Conservation (phyloP, 805 yeast species). For the Yamadazyma insecticola region DNA sequence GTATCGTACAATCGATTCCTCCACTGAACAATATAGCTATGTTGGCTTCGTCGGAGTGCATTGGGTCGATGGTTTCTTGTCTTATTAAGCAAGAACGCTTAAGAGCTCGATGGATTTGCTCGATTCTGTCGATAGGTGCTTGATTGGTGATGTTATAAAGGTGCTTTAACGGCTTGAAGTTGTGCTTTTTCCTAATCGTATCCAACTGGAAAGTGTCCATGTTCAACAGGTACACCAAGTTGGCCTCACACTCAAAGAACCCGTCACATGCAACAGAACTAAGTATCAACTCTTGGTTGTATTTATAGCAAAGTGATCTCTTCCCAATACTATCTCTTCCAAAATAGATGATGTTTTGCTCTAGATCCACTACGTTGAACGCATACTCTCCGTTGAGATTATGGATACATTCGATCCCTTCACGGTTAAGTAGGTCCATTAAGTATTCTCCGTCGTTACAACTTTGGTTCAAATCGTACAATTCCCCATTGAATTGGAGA, state of each 20-base stretch:
- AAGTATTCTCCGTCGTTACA: constrained; percentile 56
- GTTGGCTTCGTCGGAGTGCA: constrained; percentile 28
- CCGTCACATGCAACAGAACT: constrained; percentile 24
- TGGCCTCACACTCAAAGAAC: constrained; percentile 47
- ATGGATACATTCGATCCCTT: constrained; percentile 41
- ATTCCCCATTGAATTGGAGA: constrained; percentile 87
- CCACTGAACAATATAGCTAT: constrained; percentile 75
- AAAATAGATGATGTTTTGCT: constrained; percentile 48
- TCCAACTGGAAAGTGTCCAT: constrained; percentile 1
- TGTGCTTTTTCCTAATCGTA: not conserved
- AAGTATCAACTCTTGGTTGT: constrained; percentile 33
- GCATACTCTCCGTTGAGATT: constrained; percentile 82
- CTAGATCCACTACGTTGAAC: constrained; percentile 46
- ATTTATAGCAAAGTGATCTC: constrained; percentile 55
- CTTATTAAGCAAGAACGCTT: constrained; percentile 42
- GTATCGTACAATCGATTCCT: constrained; percentile 86
- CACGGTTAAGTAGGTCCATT: constrained; percentile 7
- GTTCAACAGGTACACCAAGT: constrained; percentile 4
- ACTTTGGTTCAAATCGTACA: constrained; percentile 56
- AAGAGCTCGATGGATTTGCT: constrained; percentile 8
- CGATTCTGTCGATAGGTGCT: too few relatives aligned
- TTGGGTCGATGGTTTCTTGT: constrained; percentile 58
- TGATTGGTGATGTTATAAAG: too few relatives aligned
- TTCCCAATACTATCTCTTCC: constrained; percentile 85
- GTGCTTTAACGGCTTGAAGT: not conserved